Percentiles rank a stretch among this genome's conserved stretches.
Conservation (phyloP, 2,329 filamentous ascomycete genomes). For the Diplodia seriata region DNA sequence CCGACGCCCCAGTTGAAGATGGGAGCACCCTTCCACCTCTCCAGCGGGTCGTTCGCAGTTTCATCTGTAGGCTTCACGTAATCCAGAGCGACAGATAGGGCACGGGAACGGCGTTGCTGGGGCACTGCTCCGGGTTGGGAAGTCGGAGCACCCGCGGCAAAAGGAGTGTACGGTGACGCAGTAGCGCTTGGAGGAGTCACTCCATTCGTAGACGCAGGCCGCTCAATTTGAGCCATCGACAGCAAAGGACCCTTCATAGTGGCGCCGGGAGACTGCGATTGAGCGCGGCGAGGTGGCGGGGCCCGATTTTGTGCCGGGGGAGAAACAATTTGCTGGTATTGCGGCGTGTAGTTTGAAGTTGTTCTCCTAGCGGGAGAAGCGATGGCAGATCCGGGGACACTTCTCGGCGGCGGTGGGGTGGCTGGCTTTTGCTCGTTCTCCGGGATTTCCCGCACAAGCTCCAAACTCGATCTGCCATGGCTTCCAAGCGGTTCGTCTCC, state of each 20-base stretch:
- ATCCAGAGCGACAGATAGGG: conserved; percentile 58
- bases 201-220: conserved; percentile 63
- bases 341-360: conserved; percentile 40
- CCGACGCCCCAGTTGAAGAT: conserved; percentile 89
- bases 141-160: background rate
- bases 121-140: background rate
- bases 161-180: conserved; percentile 38
- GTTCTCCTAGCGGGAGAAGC: conserved; percentile 50
- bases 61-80: conserved; percentile 65
- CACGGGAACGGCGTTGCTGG: conserved; percentile 44
- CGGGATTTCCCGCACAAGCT: conserved; percentile 39
- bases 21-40: conserved; percentile 90
- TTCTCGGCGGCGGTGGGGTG: conserved; percentile 44
- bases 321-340: conserved; percentile 53
- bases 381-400: conserved; percentile 44
- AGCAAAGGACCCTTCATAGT: conserved; percentile 58
- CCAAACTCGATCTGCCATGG: conserved; percentile 17
- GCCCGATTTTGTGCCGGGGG: conserved; percentile 9
- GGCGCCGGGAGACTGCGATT: conserved; percentile 66
- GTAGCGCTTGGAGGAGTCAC: conserved; percentile 47
- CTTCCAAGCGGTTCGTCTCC: conserved; percentile 17
- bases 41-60: conserved; percentile 72
- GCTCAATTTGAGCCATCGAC: conserved; percentile 53
- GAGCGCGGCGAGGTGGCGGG: conserved; percentile 46
- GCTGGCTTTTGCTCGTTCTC: conserved; percentile 38